Conservation (phyloP, 345 rosid species). For the Populus pruinosa region DNA sequence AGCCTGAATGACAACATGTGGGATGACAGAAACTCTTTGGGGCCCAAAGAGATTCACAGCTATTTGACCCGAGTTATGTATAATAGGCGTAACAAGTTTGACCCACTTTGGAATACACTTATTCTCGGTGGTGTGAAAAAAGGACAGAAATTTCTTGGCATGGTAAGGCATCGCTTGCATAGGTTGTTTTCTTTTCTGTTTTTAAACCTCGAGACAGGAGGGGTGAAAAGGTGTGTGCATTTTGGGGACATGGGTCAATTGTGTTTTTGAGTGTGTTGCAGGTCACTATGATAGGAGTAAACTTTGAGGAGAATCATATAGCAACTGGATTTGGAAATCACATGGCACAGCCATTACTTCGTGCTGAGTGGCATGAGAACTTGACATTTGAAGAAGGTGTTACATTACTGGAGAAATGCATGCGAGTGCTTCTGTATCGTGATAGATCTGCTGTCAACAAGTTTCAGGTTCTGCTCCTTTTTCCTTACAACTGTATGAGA, state of each 20-base stretch:
- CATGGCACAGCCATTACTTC: conserved; percentile 92
- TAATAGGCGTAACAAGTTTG: conserved; percentile 91
- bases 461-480: conserved; percentile 63
- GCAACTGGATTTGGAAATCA: conserved; percentile 99
- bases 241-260: background rate
- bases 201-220: background rate
- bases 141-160: conserved; percentile 91
- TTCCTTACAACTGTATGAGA: background rate
- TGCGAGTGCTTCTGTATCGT: conserved; percentile 96
- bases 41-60: conserved; percentile 98
- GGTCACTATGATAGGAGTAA: conserved; percentile 95
- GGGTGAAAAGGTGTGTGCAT: background rate
- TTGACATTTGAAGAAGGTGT: conserved; percentile 93
- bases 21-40: conserved; percentile 99
- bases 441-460: conserved; percentile 96
- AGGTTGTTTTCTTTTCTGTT: background rate
- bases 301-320: conserved; percentile 84
- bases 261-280: conserved; percentile 21
- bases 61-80: conserved; percentile 92
- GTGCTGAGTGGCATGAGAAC: conserved; percentile 88
- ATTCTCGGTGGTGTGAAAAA: conserved; percentile 96
- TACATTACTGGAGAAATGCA: conserved; percentile 86
- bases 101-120: conserved; percentile 95
- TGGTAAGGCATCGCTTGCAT: conserved; percentile 38
- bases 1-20: conserved; percentile 97